These are phyloP conservation scores for Beauveria sp. DNA, from an alignment of 2,329 filamentous ascomycete genomes.

Conservation along the genomic window DNA sequence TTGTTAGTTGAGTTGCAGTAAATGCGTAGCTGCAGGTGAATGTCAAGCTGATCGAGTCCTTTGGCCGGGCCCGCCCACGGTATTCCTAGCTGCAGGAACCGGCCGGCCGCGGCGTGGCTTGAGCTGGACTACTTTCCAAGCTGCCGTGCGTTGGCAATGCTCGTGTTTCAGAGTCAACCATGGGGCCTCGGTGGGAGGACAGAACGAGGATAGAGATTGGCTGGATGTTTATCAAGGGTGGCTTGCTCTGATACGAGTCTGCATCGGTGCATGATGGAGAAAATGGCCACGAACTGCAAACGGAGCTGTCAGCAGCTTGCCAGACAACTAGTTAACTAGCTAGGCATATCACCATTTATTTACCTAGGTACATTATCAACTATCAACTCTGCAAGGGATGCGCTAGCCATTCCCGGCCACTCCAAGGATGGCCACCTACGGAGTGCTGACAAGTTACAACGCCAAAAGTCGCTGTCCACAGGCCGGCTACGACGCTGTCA, in stretches of 20 bases:
- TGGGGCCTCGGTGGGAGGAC: neutral
- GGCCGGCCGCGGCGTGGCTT: neutral
- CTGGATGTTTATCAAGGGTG: neutral
- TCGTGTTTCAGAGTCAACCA: neutral
- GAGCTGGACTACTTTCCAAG: neutral
- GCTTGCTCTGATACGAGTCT: neutral
- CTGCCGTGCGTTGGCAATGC: neutral
- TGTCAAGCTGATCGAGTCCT: neutral
- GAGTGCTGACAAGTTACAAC: too few species aligned
- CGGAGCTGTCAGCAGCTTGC: neutral
- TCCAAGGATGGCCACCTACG: neutral
- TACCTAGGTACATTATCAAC: neutral
- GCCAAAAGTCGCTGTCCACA: neutral
- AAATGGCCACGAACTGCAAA: constrained; percentile 1
- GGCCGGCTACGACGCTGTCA: too few species aligned
- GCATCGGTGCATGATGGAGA: neutral
- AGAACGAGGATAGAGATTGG: neutral
- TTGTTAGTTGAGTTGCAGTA: too few species aligned
- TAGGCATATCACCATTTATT: neutral
- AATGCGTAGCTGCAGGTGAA: too few species aligned
- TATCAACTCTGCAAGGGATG: neutral
- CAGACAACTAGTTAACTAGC: neutral
- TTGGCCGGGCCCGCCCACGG: neutral
- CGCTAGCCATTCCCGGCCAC: constrained; percentile 7
- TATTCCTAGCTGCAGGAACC: neutral